Evolutionary conservation across 2,329 filamentous ascomycete genomes (phyloP).

Genomic region (Hirsutella thompsonii): DNA sequence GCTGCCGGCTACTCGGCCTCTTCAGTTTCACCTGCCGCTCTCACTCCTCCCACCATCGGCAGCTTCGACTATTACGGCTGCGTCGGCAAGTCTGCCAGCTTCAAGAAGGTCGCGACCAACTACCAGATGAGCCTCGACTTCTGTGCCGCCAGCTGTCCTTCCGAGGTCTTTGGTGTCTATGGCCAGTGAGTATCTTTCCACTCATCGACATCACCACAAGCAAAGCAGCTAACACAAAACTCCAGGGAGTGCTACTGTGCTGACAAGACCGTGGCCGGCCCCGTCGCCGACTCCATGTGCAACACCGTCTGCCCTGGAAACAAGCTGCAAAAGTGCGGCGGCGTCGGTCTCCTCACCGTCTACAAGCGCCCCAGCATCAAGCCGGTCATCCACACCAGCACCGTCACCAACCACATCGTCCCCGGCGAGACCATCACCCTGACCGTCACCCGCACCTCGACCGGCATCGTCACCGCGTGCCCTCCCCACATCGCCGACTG

Average conservation of each 20-base stretch:
- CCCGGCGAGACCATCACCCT: background rate
- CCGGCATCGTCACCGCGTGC: conserved; percentile 16
- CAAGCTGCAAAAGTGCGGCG: background rate
- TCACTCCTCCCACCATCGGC: conserved; percentile 1
- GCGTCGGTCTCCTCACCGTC: conserved; percentile 4
- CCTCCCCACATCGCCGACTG: conserved; percentile 10
- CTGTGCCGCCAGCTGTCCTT: conserved; percentile 12
- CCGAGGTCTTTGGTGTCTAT: conserved; percentile 13
- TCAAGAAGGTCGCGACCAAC: conserved; percentile 7
- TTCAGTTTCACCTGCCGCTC: background rate
- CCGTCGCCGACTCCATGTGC: conserved; percentile 10
- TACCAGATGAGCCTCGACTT: conserved; percentile 11
- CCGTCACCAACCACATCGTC: background rate
- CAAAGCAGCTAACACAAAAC: conserved; percentile 3
- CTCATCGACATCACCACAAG: too few relatives aligned
- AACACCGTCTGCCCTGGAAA: conserved; percentile 16
- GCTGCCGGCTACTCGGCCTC: background rate
- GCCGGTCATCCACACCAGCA: background rate
- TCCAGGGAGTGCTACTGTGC: conserved; percentile 19
- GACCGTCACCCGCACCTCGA: conserved; percentile 1
- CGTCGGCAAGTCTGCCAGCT: conserved; percentile 8
- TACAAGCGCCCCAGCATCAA: background rate
- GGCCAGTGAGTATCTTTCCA: conserved; percentile 9
- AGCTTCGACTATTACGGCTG: conserved; percentile 15
- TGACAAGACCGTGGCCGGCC: conserved; percentile 3